phyloP scores from a whole-genome alignment of 371 early-diverging fungal genomes.

The Circinella minor region DNA sequence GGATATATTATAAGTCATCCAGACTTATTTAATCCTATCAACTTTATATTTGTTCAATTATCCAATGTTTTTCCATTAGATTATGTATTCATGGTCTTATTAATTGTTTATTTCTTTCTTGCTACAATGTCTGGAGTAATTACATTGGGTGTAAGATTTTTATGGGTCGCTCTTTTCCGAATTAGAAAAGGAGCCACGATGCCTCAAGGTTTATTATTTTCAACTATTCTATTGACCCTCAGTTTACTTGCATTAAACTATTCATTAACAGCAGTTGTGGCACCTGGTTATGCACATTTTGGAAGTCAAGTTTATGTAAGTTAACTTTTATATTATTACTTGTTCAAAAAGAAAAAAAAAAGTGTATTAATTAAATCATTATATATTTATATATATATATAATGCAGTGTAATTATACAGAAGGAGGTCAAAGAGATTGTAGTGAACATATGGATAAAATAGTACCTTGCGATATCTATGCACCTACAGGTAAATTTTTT shows the following conservation, averaged over 20 bases:
- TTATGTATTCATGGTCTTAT: slow-evolving; percentile 62
- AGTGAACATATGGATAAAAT: slow-evolving; percentile 53
- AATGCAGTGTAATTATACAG: slow-evolving; percentile 63
- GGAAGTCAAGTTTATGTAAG: slow-evolving; percentile 72
- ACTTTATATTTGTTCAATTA: slow-evolving; percentile 59
- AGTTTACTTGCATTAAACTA: slow-evolving; percentile 65
- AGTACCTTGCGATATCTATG: slow-evolving; percentile 65
- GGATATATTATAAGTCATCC: slow-evolving; percentile 68
- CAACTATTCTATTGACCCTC: slow-evolving; percentile 56
- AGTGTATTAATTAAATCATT: no score
- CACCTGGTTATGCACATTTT: slow-evolving; percentile 73
- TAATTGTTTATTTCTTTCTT: slow-evolving; percentile 67
- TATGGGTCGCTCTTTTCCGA: slow-evolving; percentile 64
- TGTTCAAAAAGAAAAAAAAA: no score
- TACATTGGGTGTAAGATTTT: slow-evolving; percentile 63
- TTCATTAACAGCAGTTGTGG: slow-evolving; percentile 60
- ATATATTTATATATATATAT: not conserved
- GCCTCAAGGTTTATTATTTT: slow-evolving; percentile 66
- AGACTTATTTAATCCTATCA: slow-evolving; percentile 67
- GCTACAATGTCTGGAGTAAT: slow-evolving; percentile 66
- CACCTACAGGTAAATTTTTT: slow-evolving; percentile 41
- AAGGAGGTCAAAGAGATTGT: slow-evolving; percentile 50
- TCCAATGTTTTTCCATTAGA: slow-evolving; percentile 67
- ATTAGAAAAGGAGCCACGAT: slow-evolving; percentile 58
- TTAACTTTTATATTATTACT: not conserved